Base-by-base conservation (phyloP, 1,139 yeast species). In the Sugiyamaella novakii region DNA sequence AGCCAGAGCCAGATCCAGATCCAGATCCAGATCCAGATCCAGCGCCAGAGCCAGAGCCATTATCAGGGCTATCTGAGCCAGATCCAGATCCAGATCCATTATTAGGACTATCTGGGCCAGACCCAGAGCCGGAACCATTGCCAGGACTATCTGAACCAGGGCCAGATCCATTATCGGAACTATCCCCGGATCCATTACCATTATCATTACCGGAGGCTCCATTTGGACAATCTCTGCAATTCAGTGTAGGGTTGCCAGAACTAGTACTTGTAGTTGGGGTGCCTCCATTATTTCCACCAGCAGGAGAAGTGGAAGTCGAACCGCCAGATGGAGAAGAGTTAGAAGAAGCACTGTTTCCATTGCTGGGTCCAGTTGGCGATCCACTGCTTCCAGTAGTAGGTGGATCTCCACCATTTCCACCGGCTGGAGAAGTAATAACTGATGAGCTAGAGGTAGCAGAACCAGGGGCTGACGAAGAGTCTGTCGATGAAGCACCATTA, bases 141-240 rank as follows among this genome's bases (percentile, higher is more conserved):
- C 24, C 42, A 25, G 33, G 21, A 21, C 41, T 25, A 17, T 11
- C 22, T 12, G 21, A 12, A 5, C 40, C 30, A 24, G 30, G 19
- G 14, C 18, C 41, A 14, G 12, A 12, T 22, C 31, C 41, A 37
- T 14, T 22, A 36, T 14, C 29, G 3, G 17, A 11, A 17, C 24
- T 11, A 15, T 15, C 22, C 4, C 18, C 27, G 8, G 8, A 12
- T 22, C 41, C 31, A 25, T 3, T 8, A 25, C 19, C 31, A 21
- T 24, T 19, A 8, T 8, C 25, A 22, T 8, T 8, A 22, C 25
- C 8, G 25, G 8, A 5, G 10, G 29, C 2, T 11, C 40, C 40
- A 21, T 31, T 31, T 8, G 35, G 35, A 25, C 40, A 36, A 17
- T 36, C 29, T 36, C 40, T 25, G 18, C 29, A 36, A 36, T 24